Percentiles rank a stretch among this genome's conserved stretches.
Conservation (phyloP, 2,329 filamentous ascomycete genomes). For the Apiospora malaysiana region DNA sequence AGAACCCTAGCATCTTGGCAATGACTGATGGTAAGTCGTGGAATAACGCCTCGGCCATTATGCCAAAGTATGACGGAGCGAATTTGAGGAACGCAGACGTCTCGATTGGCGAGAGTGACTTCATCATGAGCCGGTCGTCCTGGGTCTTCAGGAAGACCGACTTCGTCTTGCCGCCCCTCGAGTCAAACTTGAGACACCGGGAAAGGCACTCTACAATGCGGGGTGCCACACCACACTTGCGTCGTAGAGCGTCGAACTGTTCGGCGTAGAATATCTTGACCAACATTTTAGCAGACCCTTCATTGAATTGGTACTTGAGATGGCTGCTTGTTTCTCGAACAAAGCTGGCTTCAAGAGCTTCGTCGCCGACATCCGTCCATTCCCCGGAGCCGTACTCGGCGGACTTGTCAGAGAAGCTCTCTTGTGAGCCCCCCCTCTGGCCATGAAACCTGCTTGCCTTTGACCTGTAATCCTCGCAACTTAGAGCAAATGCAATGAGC, state of each 20-base stretch:
- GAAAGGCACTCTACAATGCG: constrained; percentile 95
- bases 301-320: constrained; percentile 93
- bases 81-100: constrained; percentile 94
- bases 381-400: background rate
- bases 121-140: constrained; percentile 91
- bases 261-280: constrained; percentile 99
- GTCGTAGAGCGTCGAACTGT: constrained; percentile 92
- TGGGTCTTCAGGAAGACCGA: constrained; percentile 96
- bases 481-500: constrained; percentile 89
- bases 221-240: constrained; percentile 91
- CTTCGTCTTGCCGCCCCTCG: constrained; percentile 96
- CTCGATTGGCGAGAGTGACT: constrained; percentile 88
- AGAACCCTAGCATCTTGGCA: constrained; percentile 98
- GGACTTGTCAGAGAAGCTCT: constrained; percentile 2
- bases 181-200: constrained; percentile 96
- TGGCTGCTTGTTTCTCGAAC: constrained; percentile 87
- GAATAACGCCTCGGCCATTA: constrained; percentile 96
- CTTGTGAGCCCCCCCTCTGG: constrained; percentile 27
- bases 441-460: constrained; percentile 65
- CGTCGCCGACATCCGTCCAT: constrained; percentile 51
- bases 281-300: constrained; percentile 91
- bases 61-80: constrained; percentile 94
- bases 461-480: constrained; percentile 82
- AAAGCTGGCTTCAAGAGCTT: constrained; percentile 83
- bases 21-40: constrained; percentile 95